Evolutionary conservation across 305 asterid genomes (phyloP), one percentile per base, ranked within the genome.

Genomic region (Stenogyne calaminthoides): DNA sequence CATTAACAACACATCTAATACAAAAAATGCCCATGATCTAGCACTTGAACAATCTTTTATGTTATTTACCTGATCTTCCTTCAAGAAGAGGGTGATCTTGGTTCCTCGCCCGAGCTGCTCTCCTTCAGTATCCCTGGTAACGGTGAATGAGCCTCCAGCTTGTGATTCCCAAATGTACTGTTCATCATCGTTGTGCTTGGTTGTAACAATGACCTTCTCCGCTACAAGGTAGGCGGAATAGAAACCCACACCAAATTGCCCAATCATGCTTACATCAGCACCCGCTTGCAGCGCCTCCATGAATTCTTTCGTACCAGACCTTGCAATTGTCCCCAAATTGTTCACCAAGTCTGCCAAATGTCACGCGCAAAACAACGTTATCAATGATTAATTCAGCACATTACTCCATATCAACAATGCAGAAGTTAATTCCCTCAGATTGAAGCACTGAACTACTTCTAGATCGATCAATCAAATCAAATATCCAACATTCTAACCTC

Each of bases 231-330:
- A 87, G 8, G 96, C 93, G 10, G 96, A 89, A 82, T 89, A 89
- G 74, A 89, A 89, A 14, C 95, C 95, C 3, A 89, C 92, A 51
- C 93, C 96, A 15, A 87, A 89, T 29, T 89, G 96, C 7, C 96
- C 96, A 47, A 87, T 89, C 96, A 89, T 89, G 83, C 91, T 87
- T 6, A 89, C 96, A 61, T 89, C 96, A 5, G 93, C 96, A 20
- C 96, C 96, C 0, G 96, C 96, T 40, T 86, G 90, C 74, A 89
- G 34, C 2, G 93, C 96, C 77, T 89, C 91, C 93, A 89, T 89
- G 57, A 89, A 87, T 44, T 89, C 96, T 69, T 89, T 89, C 0
- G 93, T 89, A 0, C 96, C 95, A 8, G 95, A 89, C 73, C 92
- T 81, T 20, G 95, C 95, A 29, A 87, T 89, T 3, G 96, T 89